A percentile compares a stretch with the other conserved stretches of the same genome.
phyloP scores from a whole-genome alignment of 345 rosid species.

The Populus pruinosa region DNA sequence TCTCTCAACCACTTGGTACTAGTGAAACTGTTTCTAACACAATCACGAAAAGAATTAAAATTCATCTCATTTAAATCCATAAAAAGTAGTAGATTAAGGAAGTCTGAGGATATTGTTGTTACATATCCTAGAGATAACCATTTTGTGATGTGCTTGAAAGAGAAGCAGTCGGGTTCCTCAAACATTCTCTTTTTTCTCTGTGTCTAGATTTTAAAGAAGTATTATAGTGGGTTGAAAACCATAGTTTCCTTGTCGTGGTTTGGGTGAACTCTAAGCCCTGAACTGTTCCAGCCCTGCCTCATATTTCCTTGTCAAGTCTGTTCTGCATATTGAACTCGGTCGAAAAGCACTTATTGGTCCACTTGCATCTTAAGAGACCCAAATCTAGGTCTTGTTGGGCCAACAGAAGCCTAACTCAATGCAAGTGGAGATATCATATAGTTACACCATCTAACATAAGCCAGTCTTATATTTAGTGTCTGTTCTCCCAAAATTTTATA shows the following conservation, averaged over 20 bases:
- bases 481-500: too few relatives aligned
- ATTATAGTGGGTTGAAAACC: neutral
- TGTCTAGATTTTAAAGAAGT: neutral
- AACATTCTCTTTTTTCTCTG: neutral
- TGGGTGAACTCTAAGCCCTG: neutral
- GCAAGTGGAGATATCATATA: neutral
- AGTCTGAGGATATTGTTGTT: neutral
- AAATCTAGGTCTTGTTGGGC: neutral
- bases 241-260: neutral
- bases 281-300: neutral
- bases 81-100: neutral
- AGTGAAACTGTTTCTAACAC: constrained; percentile 40
- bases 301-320: neutral
- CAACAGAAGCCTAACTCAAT: neutral
- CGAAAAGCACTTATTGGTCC: neutral
- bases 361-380: neutral
- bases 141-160: neutral
- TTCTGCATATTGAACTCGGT: neutral
- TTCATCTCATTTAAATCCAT: neutral
- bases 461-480: too few relatives aligned
- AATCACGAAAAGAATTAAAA: neutral
- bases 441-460: neutral
- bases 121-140: neutral
- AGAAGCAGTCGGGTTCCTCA: neutral
- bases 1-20: constrained; percentile 68